Percentiles rank a stretch among this genome's conserved stretches.
phyloP scores from a whole-genome alignment of 2,329 filamentous ascomycete species.

The Pestalotiopsis sp. region DNA sequence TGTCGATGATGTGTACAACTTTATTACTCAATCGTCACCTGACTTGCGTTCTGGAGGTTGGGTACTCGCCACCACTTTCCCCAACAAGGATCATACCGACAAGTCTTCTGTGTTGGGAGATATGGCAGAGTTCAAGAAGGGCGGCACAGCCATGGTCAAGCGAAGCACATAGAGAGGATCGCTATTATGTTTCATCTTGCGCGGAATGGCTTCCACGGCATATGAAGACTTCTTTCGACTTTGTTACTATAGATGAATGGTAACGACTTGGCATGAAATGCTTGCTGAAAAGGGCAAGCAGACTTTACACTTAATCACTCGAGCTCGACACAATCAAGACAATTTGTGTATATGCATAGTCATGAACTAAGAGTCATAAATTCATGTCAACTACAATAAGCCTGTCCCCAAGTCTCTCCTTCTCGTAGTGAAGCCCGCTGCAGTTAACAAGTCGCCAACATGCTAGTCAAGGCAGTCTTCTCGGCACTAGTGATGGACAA shows the following conservation, averaged over 20 bases:
- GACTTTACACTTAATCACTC: too few relatives aligned
- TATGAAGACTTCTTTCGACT: slow-evolving; percentile 1
- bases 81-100: slow-evolving; percentile 77
- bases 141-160: slow-evolving; percentile 66
- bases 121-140: slow-evolving; percentile 64
- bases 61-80: slow-evolving; percentile 80
- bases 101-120: slow-evolving; percentile 59
- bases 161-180: slow-evolving; percentile 24
- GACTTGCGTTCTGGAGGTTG: slow-evolving; percentile 60
- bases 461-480: slow-evolving; percentile 64
- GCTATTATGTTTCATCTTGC: background rate
- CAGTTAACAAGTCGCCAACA: slow-evolving; percentile 63
- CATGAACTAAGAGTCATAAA: background rate
- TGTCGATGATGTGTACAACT: slow-evolving; percentile 74
- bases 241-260: too few relatives aligned
- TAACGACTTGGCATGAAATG: too few relatives aligned
- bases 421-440: background rate
- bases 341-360: background rate
- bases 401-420: background rate
- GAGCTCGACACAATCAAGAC: too few relatives aligned
- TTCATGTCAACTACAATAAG: too few relatives aligned
- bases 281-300: too few relatives aligned
- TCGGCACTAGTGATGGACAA: slow-evolving; percentile 71
- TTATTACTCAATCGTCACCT: slow-evolving; percentile 65
- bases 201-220: background rate